Evolutionary conservation across 1,139 yeast species (phyloP).

Genomic region (Saccharomyces pastorianus): DNA sequence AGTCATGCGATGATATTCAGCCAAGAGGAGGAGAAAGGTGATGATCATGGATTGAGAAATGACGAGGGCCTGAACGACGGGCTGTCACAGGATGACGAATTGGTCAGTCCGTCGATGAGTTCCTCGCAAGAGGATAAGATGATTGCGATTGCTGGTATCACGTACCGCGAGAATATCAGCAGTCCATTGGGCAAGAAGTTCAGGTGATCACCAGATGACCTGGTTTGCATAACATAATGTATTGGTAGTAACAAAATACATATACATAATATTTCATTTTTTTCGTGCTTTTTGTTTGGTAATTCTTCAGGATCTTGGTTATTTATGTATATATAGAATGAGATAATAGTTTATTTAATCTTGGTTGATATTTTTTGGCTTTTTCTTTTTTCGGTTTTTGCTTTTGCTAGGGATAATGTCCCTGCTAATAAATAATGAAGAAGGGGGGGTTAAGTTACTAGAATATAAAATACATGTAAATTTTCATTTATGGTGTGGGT

Average conservation of each 20-base stretch:
- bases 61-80: not conserved
- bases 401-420: not conserved
- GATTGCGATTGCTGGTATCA: conserved; percentile 1
- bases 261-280: not conserved
- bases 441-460: not conserved
- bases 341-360: not conserved
- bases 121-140: not conserved
- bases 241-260: not conserved
- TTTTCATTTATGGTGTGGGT: not conserved
- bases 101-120: not conserved
- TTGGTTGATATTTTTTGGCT: not conserved
- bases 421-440: not conserved
- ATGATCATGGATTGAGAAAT: not conserved
- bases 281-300: not conserved
- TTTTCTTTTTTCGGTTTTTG: not conserved
- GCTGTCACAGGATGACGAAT: not conserved
- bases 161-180: conserved; percentile 1
- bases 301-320: not conserved
- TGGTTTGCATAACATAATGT: too few relatives aligned
- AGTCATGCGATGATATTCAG: not conserved
- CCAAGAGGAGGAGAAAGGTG: not conserved
- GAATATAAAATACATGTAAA: not conserved
- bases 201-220: not conserved
- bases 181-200: conserved; percentile 7
- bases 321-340: not conserved